A percentile compares a stretch with the other conserved stretches of the same genome.
These are phyloP conservation scores for Benincasa hispida DNA, from an alignment of 306 rosid species.

Conservation along the genomic window DNA sequence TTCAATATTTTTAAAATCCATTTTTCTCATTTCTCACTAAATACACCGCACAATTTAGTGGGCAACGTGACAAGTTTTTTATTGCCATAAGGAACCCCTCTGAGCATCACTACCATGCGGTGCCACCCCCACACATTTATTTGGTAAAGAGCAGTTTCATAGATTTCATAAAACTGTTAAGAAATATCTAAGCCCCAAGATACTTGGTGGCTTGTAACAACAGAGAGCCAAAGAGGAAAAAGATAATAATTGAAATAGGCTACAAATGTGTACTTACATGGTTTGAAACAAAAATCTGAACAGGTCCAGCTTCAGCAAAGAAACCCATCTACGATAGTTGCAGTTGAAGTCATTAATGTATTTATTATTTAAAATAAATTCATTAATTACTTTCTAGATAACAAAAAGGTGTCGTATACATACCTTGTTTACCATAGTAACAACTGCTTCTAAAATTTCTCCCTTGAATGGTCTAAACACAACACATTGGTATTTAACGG, in stretches of 20 bases:
- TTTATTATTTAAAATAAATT: background rate
- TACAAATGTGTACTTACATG: conserved; percentile 39
- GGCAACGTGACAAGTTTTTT: background rate
- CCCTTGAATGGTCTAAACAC: conserved; percentile 94
- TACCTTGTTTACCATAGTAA: conserved; percentile 96
- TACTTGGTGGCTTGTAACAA: background rate
- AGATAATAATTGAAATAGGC: background rate
- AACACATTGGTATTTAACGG: conserved; percentile 93
- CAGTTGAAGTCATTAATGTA: conserved; percentile 6
- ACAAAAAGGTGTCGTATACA: background rate
- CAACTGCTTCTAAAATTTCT: conserved; percentile 94
- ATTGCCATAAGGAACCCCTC: background rate
- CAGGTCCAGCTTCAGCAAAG: conserved; percentile 98
- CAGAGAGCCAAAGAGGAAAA: background rate
- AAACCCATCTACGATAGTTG: conserved; percentile 65
- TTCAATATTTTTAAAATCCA: background rate
- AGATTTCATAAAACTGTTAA: too few relatives aligned
- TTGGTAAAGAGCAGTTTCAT: background rate
- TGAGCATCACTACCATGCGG: background rate
- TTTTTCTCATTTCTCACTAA: background rate
- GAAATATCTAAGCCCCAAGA: background rate
- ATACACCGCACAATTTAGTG: background rate
- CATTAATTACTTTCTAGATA: background rate
- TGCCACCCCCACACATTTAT: background rate
- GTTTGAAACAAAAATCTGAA: conserved; percentile 91